These are phyloP conservation scores for Haplosporangium gracile DNA, from an alignment of 192 early-diverging fungal species.

Conservation along the genomic window DNA sequence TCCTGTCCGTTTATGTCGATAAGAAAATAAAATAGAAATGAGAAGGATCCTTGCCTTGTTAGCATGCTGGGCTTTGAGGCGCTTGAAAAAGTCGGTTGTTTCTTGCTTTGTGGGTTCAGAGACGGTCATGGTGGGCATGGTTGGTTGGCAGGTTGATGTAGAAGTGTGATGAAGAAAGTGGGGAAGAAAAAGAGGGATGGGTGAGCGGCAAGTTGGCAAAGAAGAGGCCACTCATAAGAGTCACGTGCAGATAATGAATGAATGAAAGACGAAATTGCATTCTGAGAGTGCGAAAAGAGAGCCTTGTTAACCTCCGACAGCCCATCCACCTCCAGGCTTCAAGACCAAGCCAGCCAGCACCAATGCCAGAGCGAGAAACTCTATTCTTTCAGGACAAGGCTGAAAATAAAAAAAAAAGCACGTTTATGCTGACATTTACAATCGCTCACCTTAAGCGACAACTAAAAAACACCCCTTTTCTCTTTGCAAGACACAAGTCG, in stretches of 20 bases:
- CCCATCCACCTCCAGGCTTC: background rate
- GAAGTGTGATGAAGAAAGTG: background rate
- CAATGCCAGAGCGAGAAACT: background rate
- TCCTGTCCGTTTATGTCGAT: background rate
- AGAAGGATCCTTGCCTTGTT: conserved; percentile 60
- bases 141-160: background rate
- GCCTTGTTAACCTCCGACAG: background rate
- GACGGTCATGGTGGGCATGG: conserved; percentile 44
- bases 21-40: background rate
- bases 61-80: conserved; percentile 60
- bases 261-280: background rate
- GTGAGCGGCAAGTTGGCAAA: background rate
- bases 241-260: conserved; percentile 9
- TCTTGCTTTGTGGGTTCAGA: conserved; percentile 62
- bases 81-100: conserved; percentile 63
- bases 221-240: background rate
- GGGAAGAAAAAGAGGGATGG: background rate
- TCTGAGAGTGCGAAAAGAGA: background rate
- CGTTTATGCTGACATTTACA: background rate
- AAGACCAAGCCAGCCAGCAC: background rate
- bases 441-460: background rate
- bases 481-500: background rate
- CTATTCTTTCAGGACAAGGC: background rate
- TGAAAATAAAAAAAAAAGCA: background rate
- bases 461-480: too few species aligned